Evolutionary conservation across 345 rosid species (phyloP), one percentile per base, ranked within the genome.

Genomic region (Populus alba): DNA sequence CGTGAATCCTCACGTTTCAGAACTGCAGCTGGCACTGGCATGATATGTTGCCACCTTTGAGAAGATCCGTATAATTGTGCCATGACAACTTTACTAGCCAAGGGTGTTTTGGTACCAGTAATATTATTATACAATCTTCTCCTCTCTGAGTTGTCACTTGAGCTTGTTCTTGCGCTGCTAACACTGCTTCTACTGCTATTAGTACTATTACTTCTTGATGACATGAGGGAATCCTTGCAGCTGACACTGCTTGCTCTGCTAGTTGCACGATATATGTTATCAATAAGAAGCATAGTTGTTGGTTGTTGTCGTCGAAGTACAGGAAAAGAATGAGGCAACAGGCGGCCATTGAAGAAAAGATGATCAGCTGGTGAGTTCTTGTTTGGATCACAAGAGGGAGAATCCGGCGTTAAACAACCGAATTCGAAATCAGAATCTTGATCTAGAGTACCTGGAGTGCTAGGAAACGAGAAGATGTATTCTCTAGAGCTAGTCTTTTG

Each of bases 301-400:
- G 65, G 25, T 27, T 11, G 63, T 18, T 47, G 63, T 25, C 41
- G 80, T 39, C 67, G 86, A n/a, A 17, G 80, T 37, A 68, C 66
- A 1, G 97, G 98, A 70, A 92, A 94, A 9, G 80, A 62, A 73
- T 94, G 97, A 3, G 98, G 97, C 79, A 94, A 51, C 68, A 92
- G 85, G 73, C 89, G 90, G 74, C 97, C 98, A 71, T 94, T 92
- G 85, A 71, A 85, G 80, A 94, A 94, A 41, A 94, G 89, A 67
- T 87, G 95, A 78, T 94, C 98, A 2, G 98, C 98, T 1, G 97
- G 98, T 5, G 97, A 94, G 75, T 84, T 86, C 33, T 77, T 83
- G 80, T 73, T 78, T 5, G 89, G 85, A 70, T 86, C 91, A 75
- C 51, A 72, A 0, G 89, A 87, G 35, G 91, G 89, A 18, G 92